Evolutionary conservation across 192 early-diverging fungal genomes (phyloP).

Genomic region (Helicostylum pulchrum): DNA sequence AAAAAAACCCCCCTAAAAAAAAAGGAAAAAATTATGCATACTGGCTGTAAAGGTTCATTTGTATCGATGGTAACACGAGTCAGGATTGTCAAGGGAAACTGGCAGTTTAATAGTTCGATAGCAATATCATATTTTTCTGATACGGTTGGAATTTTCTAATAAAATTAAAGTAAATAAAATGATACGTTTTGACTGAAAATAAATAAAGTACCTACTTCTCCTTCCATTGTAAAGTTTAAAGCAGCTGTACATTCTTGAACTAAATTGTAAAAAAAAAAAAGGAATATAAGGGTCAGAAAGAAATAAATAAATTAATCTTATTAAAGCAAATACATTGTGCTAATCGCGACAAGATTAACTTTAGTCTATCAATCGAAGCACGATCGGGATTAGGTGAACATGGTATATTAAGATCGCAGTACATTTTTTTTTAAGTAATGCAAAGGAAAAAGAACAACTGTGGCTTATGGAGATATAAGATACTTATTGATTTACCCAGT

Average conservation of each 20-base stretch:
- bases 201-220: neutral
- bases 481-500: too few relatives aligned
- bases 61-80: conserved; percentile 7
- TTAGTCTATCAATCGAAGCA: conserved; percentile 1
- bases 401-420: conserved; percentile 7
- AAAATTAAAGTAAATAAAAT: neutral
- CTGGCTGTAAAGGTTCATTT: neutral
- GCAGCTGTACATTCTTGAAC: conserved; percentile 5
- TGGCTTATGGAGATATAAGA: neutral
- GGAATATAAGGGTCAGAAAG: neutral
- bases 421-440: neutral
- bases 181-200: neutral
- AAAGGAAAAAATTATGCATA: neutral
- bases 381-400: conserved; percentile 6
- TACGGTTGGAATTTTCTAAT: neutral
- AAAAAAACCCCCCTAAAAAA: neutral
- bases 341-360: conserved; percentile 5
- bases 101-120: neutral
- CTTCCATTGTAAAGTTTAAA: conserved; percentile 5
- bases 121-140: neutral
- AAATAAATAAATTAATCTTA: neutral
- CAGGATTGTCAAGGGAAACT: neutral
- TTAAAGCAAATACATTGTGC: neutral
- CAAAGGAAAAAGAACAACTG: too few relatives aligned
- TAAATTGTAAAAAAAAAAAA: neutral